Evolutionary conservation across 768 basidiomycete genomes (phyloP).

Genomic region (Phlegmacium glaucopus): DNA sequence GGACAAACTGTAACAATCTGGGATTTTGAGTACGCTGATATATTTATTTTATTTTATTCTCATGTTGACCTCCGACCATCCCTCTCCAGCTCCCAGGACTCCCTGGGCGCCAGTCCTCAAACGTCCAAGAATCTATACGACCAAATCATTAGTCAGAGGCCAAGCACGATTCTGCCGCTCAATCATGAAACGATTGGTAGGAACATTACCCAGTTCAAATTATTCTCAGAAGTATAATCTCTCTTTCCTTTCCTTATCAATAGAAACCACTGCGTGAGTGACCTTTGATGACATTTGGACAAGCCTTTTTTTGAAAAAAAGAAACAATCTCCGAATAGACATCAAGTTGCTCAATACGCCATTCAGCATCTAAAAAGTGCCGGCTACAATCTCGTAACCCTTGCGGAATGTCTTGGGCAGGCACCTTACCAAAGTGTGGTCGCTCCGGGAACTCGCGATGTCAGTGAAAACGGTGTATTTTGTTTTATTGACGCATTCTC

Average conservation of each 20-base stretch:
- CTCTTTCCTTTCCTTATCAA: neutral
- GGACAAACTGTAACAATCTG: constrained; percentile 27
- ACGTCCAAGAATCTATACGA: constrained; percentile 23
- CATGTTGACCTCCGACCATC: neutral
- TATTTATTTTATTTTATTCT: neutral
- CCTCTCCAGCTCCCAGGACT: constrained; percentile 25
- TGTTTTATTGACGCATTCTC: neutral
- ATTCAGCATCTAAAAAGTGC: constrained; percentile 24
- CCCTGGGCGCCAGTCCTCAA: constrained; percentile 19
- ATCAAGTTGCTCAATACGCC: constrained; percentile 27
- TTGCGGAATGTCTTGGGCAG: constrained; percentile 36
- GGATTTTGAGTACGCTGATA: constrained; percentile 29
- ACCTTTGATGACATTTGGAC: neutral
- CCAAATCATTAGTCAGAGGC: constrained; percentile 14
- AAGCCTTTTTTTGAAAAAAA: neutral
- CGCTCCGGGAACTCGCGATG: constrained; percentile 18
- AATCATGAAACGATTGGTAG: constrained; percentile 30
- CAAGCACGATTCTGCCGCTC: constrained; percentile 28
- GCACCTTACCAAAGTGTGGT: constrained; percentile 28
- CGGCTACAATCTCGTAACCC: constrained; percentile 36
- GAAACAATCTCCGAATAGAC: constrained; percentile 11
- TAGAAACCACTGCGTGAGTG: constrained; percentile 24
- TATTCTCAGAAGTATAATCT: neutral
- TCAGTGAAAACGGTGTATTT: constrained; percentile 11
- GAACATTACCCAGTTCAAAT: neutral